Base-by-base conservation (phyloP, 73 alveolate species). In the Blepharisma stoltei region DNA sequence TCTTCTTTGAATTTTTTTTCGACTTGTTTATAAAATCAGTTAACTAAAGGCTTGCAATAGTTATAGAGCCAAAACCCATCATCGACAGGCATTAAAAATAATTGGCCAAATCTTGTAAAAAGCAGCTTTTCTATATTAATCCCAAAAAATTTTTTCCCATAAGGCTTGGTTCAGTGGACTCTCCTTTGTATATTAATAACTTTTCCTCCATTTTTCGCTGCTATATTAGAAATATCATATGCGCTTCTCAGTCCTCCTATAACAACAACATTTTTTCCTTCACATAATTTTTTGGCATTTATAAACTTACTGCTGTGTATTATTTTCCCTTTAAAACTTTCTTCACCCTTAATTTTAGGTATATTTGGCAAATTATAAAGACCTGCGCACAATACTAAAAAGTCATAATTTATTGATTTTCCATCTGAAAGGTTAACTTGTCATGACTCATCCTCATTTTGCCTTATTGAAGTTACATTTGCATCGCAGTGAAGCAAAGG, bases 261-360 rank as follows among this genome's bases (percentile, higher is more conserved):
- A 25, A 60, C 73, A 18, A 60, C 2, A 60, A 60, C 46, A 14
- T 60, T 60, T 60, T 60, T 60, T 14, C 73, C 73, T 25, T 60
- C 23, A 5, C 46, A 60, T 60, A 20, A 14, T 8, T 25, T 60
- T 60, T 60, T 38, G 38, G 46, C 73, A 25, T 60, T 60, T 20
- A 60, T 60, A 25, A 60, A 60, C 23, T 60, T 38, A 47, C 46
- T 14, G 23, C 73, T 60, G 73, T 60, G 73, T 8, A 60, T n/a
- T 25, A 60, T 25, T 60, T 60, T 60, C 5, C 73, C 73, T 60
- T 60, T 60, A 60, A 60, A 60, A 8, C 4, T 25, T 2, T 14
- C 37, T 2, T 14, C 14, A 25, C 45, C 45, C 2, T 60, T n/a
- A 38, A 60, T 18, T 14, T 14, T 25, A 14, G 73, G 73, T 1